Evolutionary conservation across 495 filamentous ascomycete species (phyloP).

Genomic region (Penicillium canescens): DNA sequence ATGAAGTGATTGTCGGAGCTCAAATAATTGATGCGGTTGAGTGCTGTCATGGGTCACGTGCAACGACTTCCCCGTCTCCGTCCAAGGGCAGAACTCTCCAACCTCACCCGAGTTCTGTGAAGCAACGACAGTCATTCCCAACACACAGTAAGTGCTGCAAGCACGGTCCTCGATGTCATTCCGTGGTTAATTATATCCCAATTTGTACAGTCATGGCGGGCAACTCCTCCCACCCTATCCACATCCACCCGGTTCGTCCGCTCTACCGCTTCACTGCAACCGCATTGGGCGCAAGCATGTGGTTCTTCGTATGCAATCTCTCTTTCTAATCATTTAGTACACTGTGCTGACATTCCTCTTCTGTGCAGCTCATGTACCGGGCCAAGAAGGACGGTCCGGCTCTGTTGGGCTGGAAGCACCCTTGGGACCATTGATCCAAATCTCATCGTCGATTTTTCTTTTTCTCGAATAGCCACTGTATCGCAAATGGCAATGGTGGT

Average conservation of each 20-base stretch:
- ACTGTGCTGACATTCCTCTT: conserved; percentile 17
- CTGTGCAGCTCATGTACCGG: conserved; percentile 82
- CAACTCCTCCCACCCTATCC: conserved; percentile 62
- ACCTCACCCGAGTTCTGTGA: conserved; percentile 12
- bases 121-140: conserved; percentile 8
- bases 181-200: conserved; percentile 4
- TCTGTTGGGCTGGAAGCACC: conserved; percentile 92
- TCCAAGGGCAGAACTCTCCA: conserved; percentile 8
- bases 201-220: conserved; percentile 51
- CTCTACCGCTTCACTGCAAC: conserved; percentile 85
- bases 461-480: neutral
- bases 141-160: conserved; percentile 13
- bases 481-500: neutral
- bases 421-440: conserved; percentile 87
- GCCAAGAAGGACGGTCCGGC: conserved; percentile 91
- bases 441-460: conserved; percentile 5
- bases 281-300: conserved; percentile 91
- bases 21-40: conserved; percentile 4
- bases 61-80: conserved; percentile 6
- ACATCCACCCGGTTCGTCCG: conserved; percentile 69
- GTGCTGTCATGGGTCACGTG: conserved; percentile 24
- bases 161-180: neutral
- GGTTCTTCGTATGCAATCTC: conserved; percentile 82
- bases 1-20: neutral
- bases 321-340: neutral